phyloP scores from a whole-genome alignment of 2,329 filamentous ascomycete species.

The Neofusicoccum ribis region DNA sequence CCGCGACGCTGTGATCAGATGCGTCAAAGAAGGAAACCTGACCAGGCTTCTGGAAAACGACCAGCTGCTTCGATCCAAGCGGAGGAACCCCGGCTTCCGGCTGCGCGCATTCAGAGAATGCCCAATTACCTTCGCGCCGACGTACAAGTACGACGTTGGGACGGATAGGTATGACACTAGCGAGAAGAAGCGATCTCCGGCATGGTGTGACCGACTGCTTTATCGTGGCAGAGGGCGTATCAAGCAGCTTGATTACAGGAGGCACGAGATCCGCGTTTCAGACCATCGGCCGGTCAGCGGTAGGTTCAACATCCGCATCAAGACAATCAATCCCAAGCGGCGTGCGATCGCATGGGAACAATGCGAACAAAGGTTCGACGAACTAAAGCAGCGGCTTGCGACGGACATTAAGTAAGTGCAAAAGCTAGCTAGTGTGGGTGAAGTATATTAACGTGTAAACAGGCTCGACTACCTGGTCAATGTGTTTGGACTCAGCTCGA shows the following conservation, averaged over 20 bases:
- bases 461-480: conserved; percentile 66
- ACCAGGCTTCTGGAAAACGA: conserved; percentile 87
- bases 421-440: not conserved
- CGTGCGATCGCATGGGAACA: conserved; percentile 69
- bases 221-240: conserved; percentile 80
- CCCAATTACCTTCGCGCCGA: conserved; percentile 88
- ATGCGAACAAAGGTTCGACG: conserved; percentile 73
- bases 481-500: conserved; percentile 57
- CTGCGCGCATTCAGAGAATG: conserved; percentile 88
- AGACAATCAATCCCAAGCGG: conserved; percentile 71
- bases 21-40: conserved; percentile 78
- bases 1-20: conserved; percentile 85
- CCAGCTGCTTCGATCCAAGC: conserved; percentile 83
- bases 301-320: conserved; percentile 77
- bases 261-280: conserved; percentile 87
- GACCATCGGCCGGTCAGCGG: conserved; percentile 94
- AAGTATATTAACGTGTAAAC: not conserved
- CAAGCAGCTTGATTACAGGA: conserved; percentile 81
- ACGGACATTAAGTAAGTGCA: conserved; percentile 73
- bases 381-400: conserved; percentile 67
- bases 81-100: conserved; percentile 86
- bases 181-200: conserved; percentile 90
- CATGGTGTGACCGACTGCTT: conserved; percentile 95
- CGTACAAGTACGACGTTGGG: conserved; percentile 97
- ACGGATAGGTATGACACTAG: conserved; percentile 92